Base-by-base conservation (phyloP, 495 filamentous ascomycete species). In the Daldinia decipiens region DNA sequence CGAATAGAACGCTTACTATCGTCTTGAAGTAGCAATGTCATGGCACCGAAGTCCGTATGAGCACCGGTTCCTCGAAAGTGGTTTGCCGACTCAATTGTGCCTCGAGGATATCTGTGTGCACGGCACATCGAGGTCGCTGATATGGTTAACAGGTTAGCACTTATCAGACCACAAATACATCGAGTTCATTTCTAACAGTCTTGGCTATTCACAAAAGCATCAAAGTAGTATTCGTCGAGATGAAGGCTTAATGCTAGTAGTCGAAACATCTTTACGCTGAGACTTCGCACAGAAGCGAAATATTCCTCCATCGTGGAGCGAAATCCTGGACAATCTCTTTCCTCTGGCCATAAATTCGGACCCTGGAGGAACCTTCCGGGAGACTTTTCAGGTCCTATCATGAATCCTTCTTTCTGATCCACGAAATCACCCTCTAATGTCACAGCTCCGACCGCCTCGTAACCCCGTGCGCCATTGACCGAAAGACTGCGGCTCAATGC, bases 21-120 rank as follows among this genome's bases (percentile, higher is more conserved):
- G 54, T 85, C 81, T 62, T 80, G 77, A 3, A 86, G 76, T 1
- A 87, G 73, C 0, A 87, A 76, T 0, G 84, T 85, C 9, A 86
- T 67, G 3, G 74, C 79, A 17, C 83, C 79, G 56, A 80, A 87
- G 68, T 87, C 85, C 0, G 82, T 86, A 67, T 87, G 85, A 0
- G 84, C 85, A 15, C 84, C 85, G 2, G 65, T 72, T 72, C 84
- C 64, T 69, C 84, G 79, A 59, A 77, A 69, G 59, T 75, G 70
- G 24, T 62, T 54, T 13, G 69, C 59, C 36, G 55, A 36, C 29
- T 73, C 74, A 39, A 59, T 43, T 27, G 63, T 71, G 39, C 71
- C 70, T 34, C 24, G 45, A 19, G 66, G 67, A 68, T 56, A 78
- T 74, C 62, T 84, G 79, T 27, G 83, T 31, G 54, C 62, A 11